Evolutionary conservation across 345 rosid species (phyloP).

Genomic region (Linum usitatissimum): DNA sequence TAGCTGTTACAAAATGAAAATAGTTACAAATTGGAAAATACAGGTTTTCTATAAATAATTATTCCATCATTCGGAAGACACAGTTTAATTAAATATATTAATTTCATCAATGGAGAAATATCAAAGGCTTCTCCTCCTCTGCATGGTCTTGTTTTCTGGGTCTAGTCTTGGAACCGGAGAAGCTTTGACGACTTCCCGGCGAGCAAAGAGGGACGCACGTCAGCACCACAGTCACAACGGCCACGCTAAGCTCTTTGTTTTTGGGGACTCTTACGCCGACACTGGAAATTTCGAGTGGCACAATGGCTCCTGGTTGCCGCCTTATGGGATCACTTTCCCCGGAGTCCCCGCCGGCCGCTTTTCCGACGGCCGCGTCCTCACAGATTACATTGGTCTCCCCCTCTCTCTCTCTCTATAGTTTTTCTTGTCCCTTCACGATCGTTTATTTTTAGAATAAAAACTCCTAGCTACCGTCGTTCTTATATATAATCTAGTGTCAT

Average conservation of each 20-base stretch:
- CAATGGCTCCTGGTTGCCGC: constrained; percentile 8
- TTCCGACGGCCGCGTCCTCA: constrained; percentile 19
- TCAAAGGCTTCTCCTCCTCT: too few species aligned
- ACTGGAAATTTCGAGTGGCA: constrained; percentile 5
- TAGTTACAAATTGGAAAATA: too few species aligned
- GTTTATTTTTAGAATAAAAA: background rate
- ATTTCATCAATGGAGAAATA: too few species aligned
- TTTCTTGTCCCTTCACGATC: background rate
- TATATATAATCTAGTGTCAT: too few species aligned
- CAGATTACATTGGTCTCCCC: constrained; percentile 10
- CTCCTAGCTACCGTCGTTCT: too few species aligned
- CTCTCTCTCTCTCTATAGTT: background rate
- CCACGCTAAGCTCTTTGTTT: constrained; percentile 9
- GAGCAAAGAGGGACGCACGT: background rate
- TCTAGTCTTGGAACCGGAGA: too few species aligned
- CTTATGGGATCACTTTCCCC: constrained; percentile 13
- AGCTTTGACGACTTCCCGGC: background rate
- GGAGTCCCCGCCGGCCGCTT: constrained; percentile 16
- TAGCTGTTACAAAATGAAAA: too few species aligned
- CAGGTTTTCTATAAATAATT: too few species aligned
- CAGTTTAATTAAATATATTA: too few species aligned
- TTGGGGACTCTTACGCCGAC: constrained; percentile 16
- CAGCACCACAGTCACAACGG: background rate
- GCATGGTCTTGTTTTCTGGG: too few species aligned
- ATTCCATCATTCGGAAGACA: too few species aligned